Base-by-base conservation (phyloP, 352 stramenopile genomes). In the Phytophthora melonis region DNA sequence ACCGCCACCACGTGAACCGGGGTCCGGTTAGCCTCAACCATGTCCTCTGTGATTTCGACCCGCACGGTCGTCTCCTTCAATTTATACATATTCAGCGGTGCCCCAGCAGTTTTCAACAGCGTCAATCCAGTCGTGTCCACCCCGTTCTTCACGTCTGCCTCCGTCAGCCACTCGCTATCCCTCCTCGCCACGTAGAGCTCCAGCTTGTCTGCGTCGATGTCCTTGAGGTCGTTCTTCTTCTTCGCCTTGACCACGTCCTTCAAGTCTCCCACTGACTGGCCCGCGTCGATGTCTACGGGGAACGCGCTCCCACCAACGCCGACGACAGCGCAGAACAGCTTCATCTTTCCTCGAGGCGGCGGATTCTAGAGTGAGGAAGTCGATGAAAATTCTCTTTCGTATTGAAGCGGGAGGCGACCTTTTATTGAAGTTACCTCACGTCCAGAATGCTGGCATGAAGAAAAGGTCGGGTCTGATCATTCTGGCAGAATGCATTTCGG, bases 301-400 rank as follows among this genome's bases (percentile, higher is more conserved):
- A 45, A 60, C n/a, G 55, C 0, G 16, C 27, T 45, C 47, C 30
- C 25, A 30, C 23, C 23, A 25, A 30, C 54, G 18, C 54, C 54
- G 30, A 47, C 54, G 14, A 60, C 27, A 18, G 13, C 27, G 27
- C 54, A 60, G 18, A 27, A 60, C 13, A 60, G 54, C 54, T 49
- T 60, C 23, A 47, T 97, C 63, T 95, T 96, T 32, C 16, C 49
- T 25, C 21, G 1, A 56, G 9, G 21, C 34, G 10, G 34, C 13
- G 7, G 39, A 45, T 45, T 45, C 39, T 45, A 3, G 13, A 47
- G n/a, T n/a, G n/a, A n/a, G n/a, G n/a, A n/a, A n/a, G n/a, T n/a
- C n/a, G n/a, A n/a, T n/a, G n/a, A n/a, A n/a, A n/a, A n/a, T n/a
- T n/a, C n/a, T n/a, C n/a, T n/a, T n/a, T n/a, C n/a, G n/a, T n/a